Evolutionary conservation across 2,329 filamentous ascomycete genomes (phyloP).

Genomic region (Cercospora beticola): DNA sequence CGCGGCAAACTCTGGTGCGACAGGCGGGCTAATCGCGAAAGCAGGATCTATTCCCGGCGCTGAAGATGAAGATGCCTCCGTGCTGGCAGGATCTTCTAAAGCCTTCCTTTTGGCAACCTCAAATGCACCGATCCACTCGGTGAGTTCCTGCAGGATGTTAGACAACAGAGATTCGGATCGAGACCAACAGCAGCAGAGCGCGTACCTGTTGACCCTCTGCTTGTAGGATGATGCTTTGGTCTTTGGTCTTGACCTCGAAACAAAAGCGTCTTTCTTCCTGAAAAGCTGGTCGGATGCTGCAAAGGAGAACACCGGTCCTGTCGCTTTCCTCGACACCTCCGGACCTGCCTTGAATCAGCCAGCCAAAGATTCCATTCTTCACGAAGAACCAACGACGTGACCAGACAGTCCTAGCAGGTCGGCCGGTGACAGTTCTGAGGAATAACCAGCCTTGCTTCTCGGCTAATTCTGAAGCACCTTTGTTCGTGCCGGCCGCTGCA

Average conservation of each 20-base stretch:
- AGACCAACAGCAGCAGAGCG: not conserved
- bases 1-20: slow-evolving; percentile 86
- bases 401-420: slow-evolving; percentile 88
- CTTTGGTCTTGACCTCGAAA: slow-evolving; percentile 98
- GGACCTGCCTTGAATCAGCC: slow-evolving; percentile 79
- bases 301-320: slow-evolving; percentile 90
- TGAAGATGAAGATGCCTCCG: slow-evolving; percentile 46
- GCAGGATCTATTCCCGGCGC: slow-evolving; percentile 62
- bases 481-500: slow-evolving; percentile 57
- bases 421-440: slow-evolving; percentile 75
- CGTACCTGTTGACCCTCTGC: slow-evolving; percentile 80
- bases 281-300: slow-evolving; percentile 85
- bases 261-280: slow-evolving; percentile 94
- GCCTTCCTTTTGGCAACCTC: slow-evolving; percentile 92
- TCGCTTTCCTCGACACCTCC: slow-evolving; percentile 92
- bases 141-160: slow-evolving; percentile 62
- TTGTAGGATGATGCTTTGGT: slow-evolving; percentile 82
- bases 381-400: slow-evolving; percentile 92
- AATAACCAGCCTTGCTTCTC: slow-evolving; percentile 98
- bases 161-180: not conserved
- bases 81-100: slow-evolving; percentile 68
- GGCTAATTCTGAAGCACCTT: slow-evolving; percentile 49
- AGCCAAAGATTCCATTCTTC: slow-evolving; percentile 93
- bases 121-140: slow-evolving; percentile 90
- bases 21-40: slow-evolving; percentile 87